Percentiles rank a stretch among this genome's conserved stretches.
These are phyloP conservation scores for Aspergillus glaucus DNA, from an alignment of 2,329 filamentous ascomycete species.

Conservation along the genomic window DNA sequence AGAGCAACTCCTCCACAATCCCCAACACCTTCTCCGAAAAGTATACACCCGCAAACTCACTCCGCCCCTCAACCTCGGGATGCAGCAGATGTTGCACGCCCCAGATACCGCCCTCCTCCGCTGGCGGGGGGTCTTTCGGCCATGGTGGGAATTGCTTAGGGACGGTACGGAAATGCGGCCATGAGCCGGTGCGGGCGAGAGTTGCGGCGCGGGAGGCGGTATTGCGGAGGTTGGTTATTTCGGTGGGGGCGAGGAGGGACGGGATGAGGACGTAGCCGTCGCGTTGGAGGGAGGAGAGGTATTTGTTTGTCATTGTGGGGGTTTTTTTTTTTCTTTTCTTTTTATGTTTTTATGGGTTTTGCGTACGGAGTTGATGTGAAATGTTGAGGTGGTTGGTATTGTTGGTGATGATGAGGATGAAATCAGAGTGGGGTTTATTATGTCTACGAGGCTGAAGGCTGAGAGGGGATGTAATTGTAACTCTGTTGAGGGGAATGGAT, in stretches of 20 bases:
- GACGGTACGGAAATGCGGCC: conserved; percentile 76
- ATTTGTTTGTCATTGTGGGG: conserved; percentile 5
- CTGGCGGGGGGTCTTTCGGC: conserved; percentile 50
- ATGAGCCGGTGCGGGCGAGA: conserved; percentile 62
- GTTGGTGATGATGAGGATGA: background rate
- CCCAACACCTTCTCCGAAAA: conserved; percentile 61
- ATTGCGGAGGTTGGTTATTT: conserved; percentile 54
- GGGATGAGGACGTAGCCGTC: conserved; percentile 74
- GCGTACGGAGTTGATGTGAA: conserved; percentile 9
- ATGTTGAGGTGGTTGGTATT: conserved; percentile 3
- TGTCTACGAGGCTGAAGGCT: too few species aligned
- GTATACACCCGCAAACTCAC: conserved; percentile 62
- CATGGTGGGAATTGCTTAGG: conserved; percentile 90
- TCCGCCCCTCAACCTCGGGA: conserved; percentile 58
- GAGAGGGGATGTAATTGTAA: background rate
- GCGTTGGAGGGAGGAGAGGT: conserved; percentile 53
- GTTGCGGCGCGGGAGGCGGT: conserved; percentile 54
- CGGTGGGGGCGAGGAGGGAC: conserved; percentile 51
- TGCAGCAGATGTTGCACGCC: conserved; percentile 81
- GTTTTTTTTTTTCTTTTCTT: background rate
- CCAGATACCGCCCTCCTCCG: conserved; percentile 64
- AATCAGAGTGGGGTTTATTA: background rate
- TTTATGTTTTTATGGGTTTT: background rate
- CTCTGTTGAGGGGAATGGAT: too few species aligned
- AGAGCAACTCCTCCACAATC: conserved; percentile 60